Evolutionary conservation across 306 rosid species (phyloP), one percentile per base, ranked within the genome.

Genomic region (Dalbergia cochinchinensis): DNA sequence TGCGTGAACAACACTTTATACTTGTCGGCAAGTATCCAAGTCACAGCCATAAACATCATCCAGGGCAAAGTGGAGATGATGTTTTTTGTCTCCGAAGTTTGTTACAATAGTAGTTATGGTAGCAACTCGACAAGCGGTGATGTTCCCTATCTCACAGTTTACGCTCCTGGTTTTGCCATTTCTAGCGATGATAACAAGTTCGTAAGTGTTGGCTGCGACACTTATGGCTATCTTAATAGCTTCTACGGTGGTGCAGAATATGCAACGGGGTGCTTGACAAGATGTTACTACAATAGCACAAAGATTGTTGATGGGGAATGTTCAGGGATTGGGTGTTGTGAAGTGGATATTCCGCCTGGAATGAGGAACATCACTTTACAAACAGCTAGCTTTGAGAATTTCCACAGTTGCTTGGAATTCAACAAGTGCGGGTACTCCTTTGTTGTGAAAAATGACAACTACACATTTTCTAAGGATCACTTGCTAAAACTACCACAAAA

Each of bases 321-420:
- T 71, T 60, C 54, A 0, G 85, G 81, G 64, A 45, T 60, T 0
- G 80, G 75, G 59, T 81, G 80, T 14, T 74, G 84, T 10, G 44
- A 74, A 33, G 80, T 81, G 31, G 72, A 67, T 47, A 13, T 73
- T 54, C 84, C 83, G 11, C 33, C 22, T 0, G 4, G 7, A 2
- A 22, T 58, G 78, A 58, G 6, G 57, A 73, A 58, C 15, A 58
- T 60, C n/a, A 26, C 48, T 3, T 6, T 74, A 5, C 1, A 26
- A 26, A 26, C 70, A 0, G 14, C 8, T 31, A 70, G n/a, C 7
- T 70, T 48, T 10, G 0, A 15, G 58, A 51, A 51, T 51, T 51
- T 51, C 18, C 15, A 51, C 15, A 14, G 8, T 0, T 51, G 19
- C 18, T 51, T 51, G 7, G 9, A 16, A 20, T 70, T 7, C 31